These are phyloP conservation scores for Plasmodium gonderi DNA, from an alignment of 169 alveolate species.

Conservation along the genomic window DNA sequence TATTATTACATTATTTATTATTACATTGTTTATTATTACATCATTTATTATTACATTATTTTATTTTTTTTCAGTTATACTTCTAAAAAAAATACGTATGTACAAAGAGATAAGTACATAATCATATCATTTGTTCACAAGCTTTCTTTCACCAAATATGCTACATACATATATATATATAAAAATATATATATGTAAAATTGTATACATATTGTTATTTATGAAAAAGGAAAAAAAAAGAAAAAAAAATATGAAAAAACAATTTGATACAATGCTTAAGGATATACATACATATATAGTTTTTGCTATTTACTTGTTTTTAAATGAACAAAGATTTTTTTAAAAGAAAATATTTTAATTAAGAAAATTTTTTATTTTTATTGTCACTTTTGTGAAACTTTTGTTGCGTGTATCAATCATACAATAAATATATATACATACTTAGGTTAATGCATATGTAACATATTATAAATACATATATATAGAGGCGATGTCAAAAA, in stretches of 20 bases:
- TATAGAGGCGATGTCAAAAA: background rate
- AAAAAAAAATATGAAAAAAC: background rate
- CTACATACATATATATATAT: background rate
- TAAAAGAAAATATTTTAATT: background rate
- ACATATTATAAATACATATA: background rate
- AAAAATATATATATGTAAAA: background rate
- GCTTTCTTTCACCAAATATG: background rate
- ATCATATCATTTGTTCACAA: background rate
- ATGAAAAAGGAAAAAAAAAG: background rate
- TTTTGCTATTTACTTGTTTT: background rate
- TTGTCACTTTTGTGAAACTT: background rate
- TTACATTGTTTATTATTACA: too few species aligned
- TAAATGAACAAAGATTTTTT: background rate
- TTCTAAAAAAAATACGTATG: background rate
- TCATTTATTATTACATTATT: too few species aligned
- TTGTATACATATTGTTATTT: too few species aligned
- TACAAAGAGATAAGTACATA: constrained; percentile 2
- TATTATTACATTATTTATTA: too few species aligned
- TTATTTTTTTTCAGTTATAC: background rate
- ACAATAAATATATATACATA: background rate
- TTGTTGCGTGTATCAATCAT: background rate
- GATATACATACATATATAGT: background rate
- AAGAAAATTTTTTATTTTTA: background rate
- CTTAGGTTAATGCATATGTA: background rate
- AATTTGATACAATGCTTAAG: background rate